Evolutionary conservation across 1,284 basidiomycete genomes (phyloP), one percentile per base, ranked within the genome.

Genomic region (Sporisorium reilianum): DNA sequence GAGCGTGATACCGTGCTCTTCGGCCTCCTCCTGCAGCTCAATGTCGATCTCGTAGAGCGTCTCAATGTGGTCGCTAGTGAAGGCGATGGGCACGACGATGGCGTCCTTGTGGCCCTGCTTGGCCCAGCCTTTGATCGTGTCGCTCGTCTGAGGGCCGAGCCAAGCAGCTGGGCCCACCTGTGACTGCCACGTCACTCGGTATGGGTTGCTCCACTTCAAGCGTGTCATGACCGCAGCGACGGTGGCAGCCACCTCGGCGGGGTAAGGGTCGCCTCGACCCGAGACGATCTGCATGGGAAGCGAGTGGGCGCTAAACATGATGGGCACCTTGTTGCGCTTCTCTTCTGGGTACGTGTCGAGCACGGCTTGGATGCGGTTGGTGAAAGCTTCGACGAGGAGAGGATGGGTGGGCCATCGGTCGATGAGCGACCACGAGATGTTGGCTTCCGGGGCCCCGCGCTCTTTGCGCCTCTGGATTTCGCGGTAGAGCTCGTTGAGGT

Each of bases 21-120:
- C 50, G 10, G 76, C 58, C 85, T 99, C 96, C 86, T 92, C 91
- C 67, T 89, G 89, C 80, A 98, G 95, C 85, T 99, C 97, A 59
- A 95, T 86, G 86, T 99, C 97, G 51, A 99, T 89, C 87, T 99
- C 97, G 85, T 92, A 99, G 49, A 99, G 88, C 25, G 97, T 99
- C 87, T 99, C 97, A 83, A 99, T 98, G 86, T 99, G 97, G 86
- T 99, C 97, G 84, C 92, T 94, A 20, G 97, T 99, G 87, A 99
- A 99, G 20, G 97, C 96, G 71, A 99, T 95, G 1, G 97, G 97
- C 2, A 99, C 90, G 34, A 97, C 88, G 55, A 97, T 89, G n/a
- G 91, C 90, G 75, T 89, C 90, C 86, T 96, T 97, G 85, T 90
- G 89, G 20, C 94, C 95, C 48, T 93, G 88, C 72, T 93, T 91